Conservation (phyloP, 352 stramenopile species). For the Globisporangium cederbergense region DNA sequence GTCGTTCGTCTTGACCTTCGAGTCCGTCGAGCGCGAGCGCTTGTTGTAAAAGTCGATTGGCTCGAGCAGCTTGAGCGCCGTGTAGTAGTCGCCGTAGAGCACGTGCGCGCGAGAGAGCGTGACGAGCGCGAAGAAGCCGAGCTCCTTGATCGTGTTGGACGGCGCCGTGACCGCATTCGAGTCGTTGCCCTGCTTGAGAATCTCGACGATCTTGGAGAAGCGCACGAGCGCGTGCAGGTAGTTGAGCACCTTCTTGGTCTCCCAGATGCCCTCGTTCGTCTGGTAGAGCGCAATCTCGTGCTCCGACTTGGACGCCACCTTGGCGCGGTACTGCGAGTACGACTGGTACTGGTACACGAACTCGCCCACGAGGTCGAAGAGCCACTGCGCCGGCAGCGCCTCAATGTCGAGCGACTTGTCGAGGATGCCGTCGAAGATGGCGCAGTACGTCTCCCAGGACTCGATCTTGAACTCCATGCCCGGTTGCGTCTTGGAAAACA, state of each 20-base stretch:
- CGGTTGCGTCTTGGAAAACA: constrained; percentile 90
- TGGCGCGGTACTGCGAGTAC: constrained; percentile 95
- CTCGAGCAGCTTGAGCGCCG: constrained; percentile 89
- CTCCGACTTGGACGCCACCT: constrained; percentile 66
- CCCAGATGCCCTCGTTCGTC: constrained; percentile 92
- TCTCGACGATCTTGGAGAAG: constrained; percentile 89
- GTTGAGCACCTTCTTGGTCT: constrained; percentile 92
- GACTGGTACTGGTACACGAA: constrained; percentile 99
- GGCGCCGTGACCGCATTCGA: constrained; percentile 30
- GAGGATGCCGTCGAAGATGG: constrained; percentile 94
- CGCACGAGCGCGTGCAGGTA: constrained; percentile 94
- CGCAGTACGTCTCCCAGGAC: constrained; percentile 92
- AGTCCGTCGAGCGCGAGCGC: constrained; percentile 30
- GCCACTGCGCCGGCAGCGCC: constrained; percentile 93
- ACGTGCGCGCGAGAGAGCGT: constrained; percentile 94
- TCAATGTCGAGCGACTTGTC: constrained; percentile 79
- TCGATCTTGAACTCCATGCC: constrained; percentile 89
- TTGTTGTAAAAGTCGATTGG: constrained; percentile 90
- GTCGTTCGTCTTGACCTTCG: constrained; percentile 51
- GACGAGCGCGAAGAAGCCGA: constrained; percentile 96
- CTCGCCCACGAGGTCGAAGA: constrained; percentile 98
- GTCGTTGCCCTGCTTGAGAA: constrained; percentile 62
- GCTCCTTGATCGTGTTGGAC: constrained; percentile 82
- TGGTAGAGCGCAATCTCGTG: constrained; percentile 51
- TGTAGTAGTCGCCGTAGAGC: constrained; percentile 96